These are phyloP conservation scores for Aspergillus ostianus DNA, from an alignment of 495 filamentous ascomycete species.

Conservation along the genomic window DNA sequence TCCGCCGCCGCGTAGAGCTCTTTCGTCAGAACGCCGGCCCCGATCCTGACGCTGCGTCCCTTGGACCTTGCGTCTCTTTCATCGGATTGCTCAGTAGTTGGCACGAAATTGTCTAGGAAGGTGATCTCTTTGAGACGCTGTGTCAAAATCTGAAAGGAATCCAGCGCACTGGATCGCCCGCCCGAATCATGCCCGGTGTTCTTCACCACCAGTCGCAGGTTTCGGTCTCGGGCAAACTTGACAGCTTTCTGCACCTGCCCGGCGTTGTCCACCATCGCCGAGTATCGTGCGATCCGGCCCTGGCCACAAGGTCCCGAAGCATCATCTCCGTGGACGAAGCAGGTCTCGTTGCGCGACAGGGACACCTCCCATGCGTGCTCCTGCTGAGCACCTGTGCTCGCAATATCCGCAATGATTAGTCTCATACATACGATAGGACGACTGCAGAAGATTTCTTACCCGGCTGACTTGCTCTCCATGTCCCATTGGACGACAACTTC, in stretches of 20 bases:
- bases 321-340: background rate
- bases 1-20: constrained; percentile 47
- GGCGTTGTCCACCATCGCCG: constrained; percentile 7
- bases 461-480: constrained; percentile 5
- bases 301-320: constrained; percentile 13
- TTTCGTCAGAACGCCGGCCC: constrained; percentile 43
- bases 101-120: constrained; percentile 42
- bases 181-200: constrained; percentile 59
- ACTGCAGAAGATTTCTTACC: background rate
- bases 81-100: constrained; percentile 2
- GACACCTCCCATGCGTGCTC: constrained; percentile 9
- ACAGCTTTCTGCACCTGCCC: constrained; percentile 41
- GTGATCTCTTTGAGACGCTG: constrained; percentile 33
- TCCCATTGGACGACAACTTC: background rate
- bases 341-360: background rate
- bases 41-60: constrained; percentile 49
- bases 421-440: background rate
- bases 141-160: constrained; percentile 34
- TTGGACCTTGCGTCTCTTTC: constrained; percentile 24
- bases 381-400: constrained; percentile 4
- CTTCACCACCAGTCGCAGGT: constrained; percentile 53
- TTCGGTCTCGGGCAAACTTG: constrained; percentile 45
- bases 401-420: no score
- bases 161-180: constrained; percentile 51
- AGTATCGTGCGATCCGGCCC: constrained; percentile 16